Percentiles rank a stretch among this genome's conserved stretches.
phyloP scores from a whole-genome alignment of 176 grass and related monocot genomes.

The Eragrostis curvula region DNA sequence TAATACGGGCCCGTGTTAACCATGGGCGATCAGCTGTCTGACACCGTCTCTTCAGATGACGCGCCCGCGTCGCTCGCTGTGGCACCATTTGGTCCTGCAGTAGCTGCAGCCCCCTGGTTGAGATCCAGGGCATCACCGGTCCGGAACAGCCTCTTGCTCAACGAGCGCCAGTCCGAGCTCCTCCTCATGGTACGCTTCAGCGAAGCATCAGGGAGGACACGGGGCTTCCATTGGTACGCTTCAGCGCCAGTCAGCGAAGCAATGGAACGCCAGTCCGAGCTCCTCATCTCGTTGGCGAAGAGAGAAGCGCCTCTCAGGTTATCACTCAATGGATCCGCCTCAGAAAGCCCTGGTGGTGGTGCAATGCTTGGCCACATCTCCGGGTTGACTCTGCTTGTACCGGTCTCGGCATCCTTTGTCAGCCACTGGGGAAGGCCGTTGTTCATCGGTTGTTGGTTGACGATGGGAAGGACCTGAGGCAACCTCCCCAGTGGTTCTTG shows the following conservation, averaged over 20 bases:
- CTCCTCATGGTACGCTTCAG: constrained; percentile 49
- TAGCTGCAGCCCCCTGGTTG: constrained; percentile 32
- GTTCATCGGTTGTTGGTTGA: constrained; percentile 36
- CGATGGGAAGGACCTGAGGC: constrained; percentile 23
- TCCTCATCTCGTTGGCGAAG: constrained; percentile 33
- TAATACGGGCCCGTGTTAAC: constrained; percentile 8
- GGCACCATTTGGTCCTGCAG: constrained; percentile 28
- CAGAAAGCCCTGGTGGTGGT: constrained; percentile 8
- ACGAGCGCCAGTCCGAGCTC: constrained; percentile 29
- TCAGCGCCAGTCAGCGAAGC: no score
- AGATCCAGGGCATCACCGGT: constrained; percentile 46
- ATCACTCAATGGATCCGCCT: constrained; percentile 10
- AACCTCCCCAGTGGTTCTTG: constrained; percentile 35
- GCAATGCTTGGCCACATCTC: constrained; percentile 44
- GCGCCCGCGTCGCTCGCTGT: constrained; percentile 47
- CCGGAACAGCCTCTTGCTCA: constrained; percentile 46
- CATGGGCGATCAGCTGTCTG: constrained; percentile 49
- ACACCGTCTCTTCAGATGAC: constrained; percentile 77
- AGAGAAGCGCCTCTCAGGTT: constrained; percentile 16
- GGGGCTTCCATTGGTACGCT: no score
- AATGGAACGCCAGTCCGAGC: no score
- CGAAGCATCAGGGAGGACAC: constrained; percentile 37
- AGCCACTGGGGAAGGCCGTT: constrained; percentile 78
- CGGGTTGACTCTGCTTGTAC: constrained; percentile 22
- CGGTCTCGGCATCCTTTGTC: constrained; percentile 32